Evolutionary conservation across 352 stramenopile species (phyloP).

Genomic region (Phytophthora idaei): DNA sequence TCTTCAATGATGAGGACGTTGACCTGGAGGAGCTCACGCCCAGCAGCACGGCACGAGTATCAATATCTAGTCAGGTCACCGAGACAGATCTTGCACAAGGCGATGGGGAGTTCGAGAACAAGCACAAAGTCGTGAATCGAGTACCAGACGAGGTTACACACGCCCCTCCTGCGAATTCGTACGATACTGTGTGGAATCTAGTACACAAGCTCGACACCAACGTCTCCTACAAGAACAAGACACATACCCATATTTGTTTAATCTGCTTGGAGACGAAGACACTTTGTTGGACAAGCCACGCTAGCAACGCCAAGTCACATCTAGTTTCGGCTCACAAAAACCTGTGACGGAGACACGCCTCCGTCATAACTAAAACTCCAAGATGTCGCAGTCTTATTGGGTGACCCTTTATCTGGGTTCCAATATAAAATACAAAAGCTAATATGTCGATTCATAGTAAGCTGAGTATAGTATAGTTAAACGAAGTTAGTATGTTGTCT

Average conservation of each 20-base stretch:
- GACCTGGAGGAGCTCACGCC: neutral
- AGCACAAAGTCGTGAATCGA: too few relatives aligned
- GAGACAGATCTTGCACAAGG: neutral
- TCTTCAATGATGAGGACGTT: neutral
- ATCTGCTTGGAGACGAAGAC: too few relatives aligned
- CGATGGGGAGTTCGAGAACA: neutral
- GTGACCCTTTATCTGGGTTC: neutral
- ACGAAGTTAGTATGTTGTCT: neutral
- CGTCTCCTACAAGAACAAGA: too few relatives aligned
- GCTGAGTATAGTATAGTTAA: neutral
- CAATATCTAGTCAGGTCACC: neutral
- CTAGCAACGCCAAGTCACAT: too few relatives aligned
- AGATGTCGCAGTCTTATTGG: neutral
- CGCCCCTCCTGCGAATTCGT: too few relatives aligned
- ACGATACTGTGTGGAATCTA: too few relatives aligned
- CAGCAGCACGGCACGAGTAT: neutral
- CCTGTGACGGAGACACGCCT: neutral
- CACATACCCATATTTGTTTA: too few relatives aligned
- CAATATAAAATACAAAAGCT: neutral
- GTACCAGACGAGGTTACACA: too few relatives aligned
- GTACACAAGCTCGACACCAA: too few relatives aligned
- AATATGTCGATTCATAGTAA: too few relatives aligned
- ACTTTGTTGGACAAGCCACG: too few relatives aligned
- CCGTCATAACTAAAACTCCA: neutral
- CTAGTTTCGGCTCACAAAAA: too few relatives aligned